Evolutionary conservation across 1,139 yeast genomes (phyloP), one percentile per base, ranked within the genome.

Genomic region (Pichia sp.): DNA sequence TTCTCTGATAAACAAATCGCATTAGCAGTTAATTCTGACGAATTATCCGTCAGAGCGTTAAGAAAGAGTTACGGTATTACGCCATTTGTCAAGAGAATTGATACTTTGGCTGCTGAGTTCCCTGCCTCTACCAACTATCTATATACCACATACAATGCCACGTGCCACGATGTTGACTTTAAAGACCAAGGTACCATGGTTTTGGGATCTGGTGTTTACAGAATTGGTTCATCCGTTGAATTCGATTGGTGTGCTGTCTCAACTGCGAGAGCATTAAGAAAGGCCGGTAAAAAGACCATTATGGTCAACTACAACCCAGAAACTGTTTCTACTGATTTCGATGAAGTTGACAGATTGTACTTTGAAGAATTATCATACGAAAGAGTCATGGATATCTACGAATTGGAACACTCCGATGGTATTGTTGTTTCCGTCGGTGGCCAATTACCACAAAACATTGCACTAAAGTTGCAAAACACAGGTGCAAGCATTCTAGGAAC

Each of bases 171-270:
- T 72, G 85, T 93, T 56, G 80, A 76, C 45, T 93, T 93, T 68
- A 82, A 88, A 66, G 98, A 92, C 60, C 81, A 88, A 62, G 98
- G 99, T 67, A 86, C 95, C 60, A 78, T 93, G 82, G 99, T 93
- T 46, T 79, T 93, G 63, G 99, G 99, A 54, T 92, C 98, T 11
- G 99, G 99, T 76, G 99, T 93, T 53, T 93, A 93, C 80, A 84
- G 99, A 74, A 93, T 93, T 70, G 99, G 99, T 57, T 92, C 98
- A 4, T 92, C 98, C 30, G 99, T 93, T 58, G 99, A 93, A 75
- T 93, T 93, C 66, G 99, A 93, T 74, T 93, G 99, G 99, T 93
- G 99, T 80, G 99, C 98, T 51, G 99, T 93, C 59, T 83, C 95
- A 59, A 87, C 99, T 56, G 97, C 96, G 55, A 85, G 97, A 70